phyloP scores from a whole-genome alignment of 805 yeast species.

The Cyberlindnera suaveolens region DNA sequence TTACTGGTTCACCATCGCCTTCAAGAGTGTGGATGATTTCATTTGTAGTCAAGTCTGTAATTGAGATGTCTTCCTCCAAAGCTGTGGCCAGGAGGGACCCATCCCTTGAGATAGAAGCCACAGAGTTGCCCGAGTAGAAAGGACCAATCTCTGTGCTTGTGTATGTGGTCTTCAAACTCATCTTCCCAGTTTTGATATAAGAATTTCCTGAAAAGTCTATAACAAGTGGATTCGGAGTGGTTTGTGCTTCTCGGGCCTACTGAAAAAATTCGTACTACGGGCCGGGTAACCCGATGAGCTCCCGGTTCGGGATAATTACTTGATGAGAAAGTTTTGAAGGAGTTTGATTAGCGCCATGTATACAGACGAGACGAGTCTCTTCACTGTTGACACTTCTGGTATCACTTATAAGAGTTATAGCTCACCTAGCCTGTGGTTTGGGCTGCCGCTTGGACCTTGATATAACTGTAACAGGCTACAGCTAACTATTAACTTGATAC shows the following conservation, averaged over 20 bases:
- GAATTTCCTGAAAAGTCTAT: not conserved
- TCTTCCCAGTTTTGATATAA: not conserved
- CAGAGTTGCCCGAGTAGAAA: constrained; percentile 79
- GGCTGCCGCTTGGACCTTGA: too few species aligned
- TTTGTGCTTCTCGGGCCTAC: not conserved
- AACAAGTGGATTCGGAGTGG: not conserved
- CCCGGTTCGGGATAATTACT: not conserved
- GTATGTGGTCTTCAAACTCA: constrained; percentile 28
- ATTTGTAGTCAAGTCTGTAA: constrained; percentile 59
- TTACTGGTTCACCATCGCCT: constrained; percentile 82
- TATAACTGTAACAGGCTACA: too few species aligned
- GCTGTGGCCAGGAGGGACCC: constrained; percentile 72
- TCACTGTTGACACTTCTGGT: too few species aligned
- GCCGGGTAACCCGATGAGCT: constrained; percentile 2
- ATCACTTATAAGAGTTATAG: too few species aligned
- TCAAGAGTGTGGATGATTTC: constrained; percentile 53
- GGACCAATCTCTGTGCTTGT: constrained; percentile 54
- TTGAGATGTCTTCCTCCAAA: constrained; percentile 65
- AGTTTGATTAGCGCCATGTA: too few species aligned
- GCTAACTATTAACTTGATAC: too few species aligned
- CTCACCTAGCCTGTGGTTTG: too few species aligned
- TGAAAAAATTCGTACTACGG: not conserved
- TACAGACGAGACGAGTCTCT: too few species aligned
- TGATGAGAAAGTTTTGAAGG: not conserved
- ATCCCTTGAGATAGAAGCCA: constrained; percentile 60